A percentile compares a stretch with the other conserved stretches of the same genome.
Evolutionary conservation across 1,284 basidiomycete species (phyloP).

Genomic region (Erythrobasidium hasegawianum): DNA sequence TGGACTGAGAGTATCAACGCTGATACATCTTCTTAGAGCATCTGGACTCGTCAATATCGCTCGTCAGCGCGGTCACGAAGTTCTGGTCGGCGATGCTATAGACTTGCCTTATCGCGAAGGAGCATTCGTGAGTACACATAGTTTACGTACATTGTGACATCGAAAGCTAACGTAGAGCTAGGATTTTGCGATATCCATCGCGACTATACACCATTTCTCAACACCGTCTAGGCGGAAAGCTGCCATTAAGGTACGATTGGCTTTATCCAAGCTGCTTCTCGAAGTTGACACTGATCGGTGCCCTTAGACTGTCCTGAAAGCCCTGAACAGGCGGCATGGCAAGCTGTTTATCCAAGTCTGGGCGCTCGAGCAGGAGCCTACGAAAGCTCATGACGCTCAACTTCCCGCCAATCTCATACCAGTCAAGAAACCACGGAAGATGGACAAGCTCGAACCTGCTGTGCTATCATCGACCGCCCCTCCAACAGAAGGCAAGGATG

Average conservation of each 20-base stretch:
- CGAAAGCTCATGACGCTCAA: background rate
- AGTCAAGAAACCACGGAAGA: conserved; percentile 17
- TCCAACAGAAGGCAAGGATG: conserved; percentile 56
- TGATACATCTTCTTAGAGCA: conserved; percentile 25
- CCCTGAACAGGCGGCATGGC: conserved; percentile 65
- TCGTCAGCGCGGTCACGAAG: conserved; percentile 63
- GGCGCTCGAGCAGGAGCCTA: conserved; percentile 84
- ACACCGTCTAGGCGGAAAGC: conserved; percentile 65
- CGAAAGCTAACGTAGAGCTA: too few relatives aligned
- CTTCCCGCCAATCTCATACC: background rate
- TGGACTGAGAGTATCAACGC: background rate
- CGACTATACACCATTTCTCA: conserved; percentile 88
- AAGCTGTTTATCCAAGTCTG: conserved; percentile 88
- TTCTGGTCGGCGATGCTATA: conserved; percentile 69
- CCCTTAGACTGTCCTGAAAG: conserved; percentile 64
- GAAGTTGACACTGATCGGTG: too few relatives aligned
- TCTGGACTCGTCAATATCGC: conserved; percentile 71
- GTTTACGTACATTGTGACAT: too few relatives aligned
- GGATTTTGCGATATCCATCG: conserved; percentile 93
- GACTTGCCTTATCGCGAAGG: conserved; percentile 66
- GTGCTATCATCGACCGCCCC: background rate
- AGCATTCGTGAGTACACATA: conserved; percentile 65
- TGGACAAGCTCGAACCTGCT: conserved; percentile 25
- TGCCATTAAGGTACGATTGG: conserved; percentile 64
- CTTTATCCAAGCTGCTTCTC: too few relatives aligned